phyloP scores from a whole-genome alignment of 331 rosid genomes.

The Cydonia oblonga region DNA sequence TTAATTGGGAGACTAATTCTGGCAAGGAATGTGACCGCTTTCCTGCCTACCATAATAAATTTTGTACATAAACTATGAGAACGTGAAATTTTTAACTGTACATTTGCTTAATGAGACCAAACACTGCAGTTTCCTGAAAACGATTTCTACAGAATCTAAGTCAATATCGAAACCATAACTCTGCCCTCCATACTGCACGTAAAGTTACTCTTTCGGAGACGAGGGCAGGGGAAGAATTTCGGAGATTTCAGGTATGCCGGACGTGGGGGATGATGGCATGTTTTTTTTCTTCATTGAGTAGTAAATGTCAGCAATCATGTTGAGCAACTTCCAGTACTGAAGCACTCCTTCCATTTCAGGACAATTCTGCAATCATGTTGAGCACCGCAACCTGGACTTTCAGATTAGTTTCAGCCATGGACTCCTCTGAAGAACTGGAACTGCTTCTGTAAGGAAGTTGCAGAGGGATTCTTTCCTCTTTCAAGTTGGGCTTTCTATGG shows the following conservation, averaged over 20 bases:
- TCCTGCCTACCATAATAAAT: not conserved
- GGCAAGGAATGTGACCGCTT: not conserved
- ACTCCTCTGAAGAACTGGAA: constrained; percentile 37
- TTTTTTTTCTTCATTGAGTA: constrained; percentile 43
- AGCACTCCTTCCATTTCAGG: constrained; percentile 44
- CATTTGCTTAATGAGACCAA: not conserved
- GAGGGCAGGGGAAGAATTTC: constrained; percentile 50
- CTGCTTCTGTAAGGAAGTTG: constrained; percentile 73
- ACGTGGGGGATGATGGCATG: constrained; percentile 37
- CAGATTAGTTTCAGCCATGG: constrained; percentile 58
- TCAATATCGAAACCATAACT: constrained; percentile 74
- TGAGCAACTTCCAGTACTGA: constrained; percentile 57
- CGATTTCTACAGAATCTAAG: constrained; percentile 45
- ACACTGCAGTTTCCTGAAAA: constrained; percentile 42
- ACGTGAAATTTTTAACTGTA: too few species aligned
- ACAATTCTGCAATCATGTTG: constrained; percentile 71
- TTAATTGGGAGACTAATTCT: too few species aligned
- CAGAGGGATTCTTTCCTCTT: constrained; percentile 50
- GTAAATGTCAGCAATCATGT: constrained; percentile 82
- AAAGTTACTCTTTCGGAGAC: constrained; percentile 47
- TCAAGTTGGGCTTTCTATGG: constrained; percentile 31
- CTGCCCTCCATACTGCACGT: constrained; percentile 73
- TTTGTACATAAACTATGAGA: not conserved
- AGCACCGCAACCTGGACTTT: constrained; percentile 82
- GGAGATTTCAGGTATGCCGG: constrained; percentile 41